Conservation (phyloP, 2,329 filamentous ascomycete species). For the Fusarium nematophilum region DNA sequence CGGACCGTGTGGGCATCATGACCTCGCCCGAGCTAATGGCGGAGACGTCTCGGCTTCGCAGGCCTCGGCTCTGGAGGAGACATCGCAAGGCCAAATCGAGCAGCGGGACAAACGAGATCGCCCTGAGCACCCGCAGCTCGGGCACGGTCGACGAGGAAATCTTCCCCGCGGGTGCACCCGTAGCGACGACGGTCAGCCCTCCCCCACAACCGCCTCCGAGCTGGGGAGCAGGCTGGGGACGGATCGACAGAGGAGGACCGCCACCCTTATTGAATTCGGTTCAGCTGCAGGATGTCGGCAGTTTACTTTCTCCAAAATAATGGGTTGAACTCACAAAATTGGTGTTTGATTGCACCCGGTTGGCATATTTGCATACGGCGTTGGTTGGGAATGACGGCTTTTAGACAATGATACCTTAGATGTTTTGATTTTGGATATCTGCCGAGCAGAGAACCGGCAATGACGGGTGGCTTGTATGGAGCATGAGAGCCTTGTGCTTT, state of each 20-base stretch:
- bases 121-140: constrained; percentile 47
- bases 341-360: constrained; percentile 15
- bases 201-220: constrained; percentile 39
- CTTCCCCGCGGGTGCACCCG: constrained; percentile 32
- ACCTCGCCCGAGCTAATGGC: constrained; percentile 54
- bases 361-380: constrained; percentile 37
- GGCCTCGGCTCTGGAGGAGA: constrained; percentile 46
- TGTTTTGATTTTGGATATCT: constrained; percentile 42
- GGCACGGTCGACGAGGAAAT: constrained; percentile 41
- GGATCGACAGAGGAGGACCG: constrained; percentile 45
- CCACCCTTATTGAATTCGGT: constrained; percentile 43
- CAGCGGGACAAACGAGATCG: constrained; percentile 48
- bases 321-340: constrained; percentile 5
- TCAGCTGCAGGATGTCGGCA: constrained; percentile 51
- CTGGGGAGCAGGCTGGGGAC: constrained; percentile 49
- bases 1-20: constrained; percentile 56
- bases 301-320: constrained; percentile 41
- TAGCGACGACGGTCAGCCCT: constrained; percentile 15
- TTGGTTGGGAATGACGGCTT: constrained; percentile 38
- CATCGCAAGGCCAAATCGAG: constrained; percentile 42
- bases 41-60: constrained; percentile 39
- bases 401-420: constrained; percentile 47
- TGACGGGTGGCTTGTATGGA: constrained; percentile 6
- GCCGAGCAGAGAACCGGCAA: constrained; percentile 25
- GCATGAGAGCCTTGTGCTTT: constrained; percentile 19